A percentile compares a stretch with the other conserved stretches of the same genome.
Conservation (phyloP, 345 rosid genomes). For the Salix caprea region DNA sequence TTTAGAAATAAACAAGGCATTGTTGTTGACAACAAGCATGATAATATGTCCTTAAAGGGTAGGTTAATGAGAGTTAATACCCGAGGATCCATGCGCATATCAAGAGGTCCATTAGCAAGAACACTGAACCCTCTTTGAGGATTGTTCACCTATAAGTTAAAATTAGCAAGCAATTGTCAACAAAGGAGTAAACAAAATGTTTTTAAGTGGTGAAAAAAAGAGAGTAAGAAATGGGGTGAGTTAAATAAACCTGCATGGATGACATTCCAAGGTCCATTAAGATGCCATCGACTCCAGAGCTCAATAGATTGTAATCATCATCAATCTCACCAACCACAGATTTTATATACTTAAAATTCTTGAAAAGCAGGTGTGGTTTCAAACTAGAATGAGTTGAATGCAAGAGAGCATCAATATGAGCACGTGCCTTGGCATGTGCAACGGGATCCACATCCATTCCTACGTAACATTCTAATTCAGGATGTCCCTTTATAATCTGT, state of each 20-base stretch:
- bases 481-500: conserved; percentile 69
- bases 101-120: conserved; percentile 84
- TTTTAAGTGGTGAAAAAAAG: not conserved
- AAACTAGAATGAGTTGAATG: conserved; percentile 31
- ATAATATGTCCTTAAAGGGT: not conserved
- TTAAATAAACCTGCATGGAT: conserved; percentile 77
- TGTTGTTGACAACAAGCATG: not conserved
- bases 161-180: not conserved
- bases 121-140: conserved; percentile 86
- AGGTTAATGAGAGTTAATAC: conserved; percentile 22
- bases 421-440: conserved; percentile 56
- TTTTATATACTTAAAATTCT: conserved; percentile 60
- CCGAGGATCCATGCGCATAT: conserved; percentile 97
- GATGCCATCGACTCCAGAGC: conserved; percentile 71
- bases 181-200: not conserved
- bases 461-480: conserved; percentile 53
- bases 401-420: conserved; percentile 40
- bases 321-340: conserved; percentile 38
- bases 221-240: not conserved
- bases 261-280: conserved; percentile 97
- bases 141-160: conserved; percentile 61
- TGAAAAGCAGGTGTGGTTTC: conserved; percentile 44
- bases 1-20: not conserved
- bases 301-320: conserved; percentile 40
- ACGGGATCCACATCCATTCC: conserved; percentile 95